Conservation (phyloP, 352 stramenopile species). For the Globisporangium iwayamae region DNA sequence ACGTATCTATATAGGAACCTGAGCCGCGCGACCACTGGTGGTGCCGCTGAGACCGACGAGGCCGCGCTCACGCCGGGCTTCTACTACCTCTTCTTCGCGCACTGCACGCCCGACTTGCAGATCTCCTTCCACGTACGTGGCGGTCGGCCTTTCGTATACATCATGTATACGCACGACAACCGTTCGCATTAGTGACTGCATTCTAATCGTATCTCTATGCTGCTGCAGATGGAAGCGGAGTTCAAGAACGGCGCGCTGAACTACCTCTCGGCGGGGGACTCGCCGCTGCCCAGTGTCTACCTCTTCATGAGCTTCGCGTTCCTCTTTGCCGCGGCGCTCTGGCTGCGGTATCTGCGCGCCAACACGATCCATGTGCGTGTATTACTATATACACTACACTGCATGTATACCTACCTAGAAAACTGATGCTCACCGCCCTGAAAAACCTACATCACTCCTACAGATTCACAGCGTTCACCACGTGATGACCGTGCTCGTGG, state of each 20-base stretch:
- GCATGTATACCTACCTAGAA: neutral
- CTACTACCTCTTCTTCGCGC: constrained; percentile 88
- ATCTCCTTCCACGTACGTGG: constrained; percentile 84
- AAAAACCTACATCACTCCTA: neutral
- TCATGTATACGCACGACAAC: neutral
- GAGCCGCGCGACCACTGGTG: constrained; percentile 26
- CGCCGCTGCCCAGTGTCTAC: constrained; percentile 84
- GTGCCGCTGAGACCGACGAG: constrained; percentile 9
- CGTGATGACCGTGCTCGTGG: constrained; percentile 93
- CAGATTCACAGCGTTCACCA: constrained; percentile 94
- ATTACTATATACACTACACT: neutral
- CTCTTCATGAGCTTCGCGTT: constrained; percentile 77
- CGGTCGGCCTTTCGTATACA: too few species aligned
- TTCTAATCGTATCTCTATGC: constrained; percentile 8
- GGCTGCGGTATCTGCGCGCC: constrained; percentile 55
- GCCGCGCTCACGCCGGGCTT: constrained; percentile 47
- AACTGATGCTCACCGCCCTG: neutral
- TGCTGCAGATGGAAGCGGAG: constrained; percentile 70
- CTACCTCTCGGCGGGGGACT: constrained; percentile 83
- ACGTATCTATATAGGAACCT: constrained; percentile 31
- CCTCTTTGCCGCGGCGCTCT: constrained; percentile 46
- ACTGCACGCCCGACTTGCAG: constrained; percentile 67
- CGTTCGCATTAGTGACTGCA: neutral
- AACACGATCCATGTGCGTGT: constrained; percentile 62
- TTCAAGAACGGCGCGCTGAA: constrained; percentile 81